Evolutionary conservation across 2,329 filamentous ascomycete species (phyloP).

Genomic region (Madurella fahalii): DNA sequence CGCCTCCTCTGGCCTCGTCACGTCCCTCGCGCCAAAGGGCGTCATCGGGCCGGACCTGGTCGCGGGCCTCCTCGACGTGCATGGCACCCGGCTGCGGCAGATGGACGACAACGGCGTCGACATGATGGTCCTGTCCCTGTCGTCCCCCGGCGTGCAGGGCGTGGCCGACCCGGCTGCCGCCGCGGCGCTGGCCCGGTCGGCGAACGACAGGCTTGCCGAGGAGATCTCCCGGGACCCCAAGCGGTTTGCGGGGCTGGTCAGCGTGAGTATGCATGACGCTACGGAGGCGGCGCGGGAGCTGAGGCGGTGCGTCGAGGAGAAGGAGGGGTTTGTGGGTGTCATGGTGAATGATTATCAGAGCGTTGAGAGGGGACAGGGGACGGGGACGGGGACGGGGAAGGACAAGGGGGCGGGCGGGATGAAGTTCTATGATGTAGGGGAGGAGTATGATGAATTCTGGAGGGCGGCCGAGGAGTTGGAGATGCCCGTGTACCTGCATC

Average conservation of each 20-base stretch:
- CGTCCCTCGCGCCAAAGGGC: conserved; percentile 21
- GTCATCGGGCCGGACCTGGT: conserved; percentile 23
- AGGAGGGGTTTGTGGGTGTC: conserved; percentile 59
- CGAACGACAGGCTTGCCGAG: conserved; percentile 21
- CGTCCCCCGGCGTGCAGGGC: conserved; percentile 22
- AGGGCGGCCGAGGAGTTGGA: conserved; percentile 53
- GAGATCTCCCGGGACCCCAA: conserved; percentile 19
- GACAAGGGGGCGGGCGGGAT: conserved; percentile 55
- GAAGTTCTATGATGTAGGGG: conserved; percentile 58
- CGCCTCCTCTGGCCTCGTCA: conserved; percentile 13
- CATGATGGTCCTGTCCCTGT: conserved; percentile 24
- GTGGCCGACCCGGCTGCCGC: conserved; percentile 18
- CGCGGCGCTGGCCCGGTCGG: conserved; percentile 18
- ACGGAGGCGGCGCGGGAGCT: conserved; percentile 38
- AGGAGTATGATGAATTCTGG: conserved; percentile 61
- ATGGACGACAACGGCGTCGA: conserved; percentile 26
- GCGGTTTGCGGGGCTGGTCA: conserved; percentile 20
- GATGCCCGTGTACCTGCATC: conserved; percentile 63
- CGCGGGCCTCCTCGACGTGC: conserved; percentile 24
- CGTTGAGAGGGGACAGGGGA: conserved; percentile 14
- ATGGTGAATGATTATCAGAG: conserved; percentile 61
- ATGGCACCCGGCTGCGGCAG: conserved; percentile 21
- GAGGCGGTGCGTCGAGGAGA: conserved; percentile 45
- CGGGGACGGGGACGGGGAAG: conserved; percentile 32
- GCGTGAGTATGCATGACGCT: conserved; percentile 24